Percentiles rank a stretch among this genome's conserved stretches.
phyloP scores from a whole-genome alignment of 2,329 filamentous ascomycete genomes.

The Monilinia fructicola region DNA sequence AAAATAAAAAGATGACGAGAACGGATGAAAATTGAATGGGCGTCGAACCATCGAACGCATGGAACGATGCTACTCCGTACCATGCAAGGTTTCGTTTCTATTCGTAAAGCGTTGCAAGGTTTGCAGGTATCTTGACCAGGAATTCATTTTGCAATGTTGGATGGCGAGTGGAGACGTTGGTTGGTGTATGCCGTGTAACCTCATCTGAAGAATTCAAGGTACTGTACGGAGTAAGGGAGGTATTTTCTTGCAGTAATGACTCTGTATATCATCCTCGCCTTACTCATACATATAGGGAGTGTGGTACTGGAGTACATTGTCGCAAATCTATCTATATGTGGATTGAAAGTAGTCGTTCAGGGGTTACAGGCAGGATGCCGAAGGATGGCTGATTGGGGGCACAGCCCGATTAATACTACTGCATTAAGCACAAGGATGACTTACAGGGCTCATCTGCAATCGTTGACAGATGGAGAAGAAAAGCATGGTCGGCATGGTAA shows the following conservation, averaged over 20 bases:
- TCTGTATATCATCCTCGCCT: background rate
- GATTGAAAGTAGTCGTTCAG: background rate
- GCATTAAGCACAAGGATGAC: conserved; percentile 4
- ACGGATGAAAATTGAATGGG: background rate
- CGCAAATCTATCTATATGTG: background rate
- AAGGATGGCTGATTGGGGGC: conserved; percentile 1
- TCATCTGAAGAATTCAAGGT: background rate
- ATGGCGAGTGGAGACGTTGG: background rate
- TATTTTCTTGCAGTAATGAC: background rate
- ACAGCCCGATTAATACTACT: conserved; percentile 6
- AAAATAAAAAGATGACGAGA: background rate
- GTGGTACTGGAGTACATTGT: background rate
- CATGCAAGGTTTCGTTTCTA: background rate
- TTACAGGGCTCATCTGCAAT: conserved; percentile 4
- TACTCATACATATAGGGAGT: background rate
- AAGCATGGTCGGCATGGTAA: background rate
- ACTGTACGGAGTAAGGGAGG: background rate
- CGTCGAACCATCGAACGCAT: background rate
- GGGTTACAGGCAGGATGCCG: background rate
- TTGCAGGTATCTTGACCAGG: background rate
- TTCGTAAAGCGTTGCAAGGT: conserved; percentile 1
- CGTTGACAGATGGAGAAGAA: background rate
- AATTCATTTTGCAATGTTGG: background rate
- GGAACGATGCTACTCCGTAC: background rate
- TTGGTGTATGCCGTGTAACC: conserved; percentile 4